Percentiles rank a stretch among this genome's conserved stretches.
Conservation (phyloP, 768 basidiomycete genomes). For the Lactarius tabidus region DNA sequence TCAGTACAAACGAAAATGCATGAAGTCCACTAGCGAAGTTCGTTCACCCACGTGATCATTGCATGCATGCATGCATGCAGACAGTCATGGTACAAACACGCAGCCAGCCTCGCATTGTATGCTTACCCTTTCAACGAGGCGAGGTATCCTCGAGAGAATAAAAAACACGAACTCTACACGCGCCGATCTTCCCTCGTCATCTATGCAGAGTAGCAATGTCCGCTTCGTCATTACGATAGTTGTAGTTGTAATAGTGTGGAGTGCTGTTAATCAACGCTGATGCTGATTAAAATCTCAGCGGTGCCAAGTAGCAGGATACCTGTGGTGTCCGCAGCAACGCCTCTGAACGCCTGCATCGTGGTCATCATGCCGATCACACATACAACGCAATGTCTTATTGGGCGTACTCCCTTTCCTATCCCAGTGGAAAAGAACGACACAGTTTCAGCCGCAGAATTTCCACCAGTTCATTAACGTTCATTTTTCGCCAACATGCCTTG, state of each 20-base stretch:
- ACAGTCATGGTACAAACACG: background rate
- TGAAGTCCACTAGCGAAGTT: background rate
- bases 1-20: background rate
- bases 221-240: background rate
- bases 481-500: background rate
- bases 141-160: constrained; percentile 1
- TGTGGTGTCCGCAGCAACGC: background rate
- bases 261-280: background rate
- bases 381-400: background rate
- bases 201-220: background rate
- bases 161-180: constrained; percentile 9
- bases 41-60: background rate
- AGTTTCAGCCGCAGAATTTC: constrained; percentile 9
- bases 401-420: constrained; percentile 2
- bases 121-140: constrained; percentile 10
- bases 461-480: background rate
- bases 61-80: background rate
- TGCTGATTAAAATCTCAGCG: background rate
- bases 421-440: background rate
- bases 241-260: background rate
- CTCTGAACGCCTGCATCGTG: constrained; percentile 8
- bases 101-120: background rate
- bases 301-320: background rate
- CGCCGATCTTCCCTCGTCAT: constrained; percentile 12
- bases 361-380: constrained; percentile 12